Evolutionary conservation across 2,329 filamentous ascomycete genomes (phyloP).

Genomic region (Simplicillium sp.): DNA sequence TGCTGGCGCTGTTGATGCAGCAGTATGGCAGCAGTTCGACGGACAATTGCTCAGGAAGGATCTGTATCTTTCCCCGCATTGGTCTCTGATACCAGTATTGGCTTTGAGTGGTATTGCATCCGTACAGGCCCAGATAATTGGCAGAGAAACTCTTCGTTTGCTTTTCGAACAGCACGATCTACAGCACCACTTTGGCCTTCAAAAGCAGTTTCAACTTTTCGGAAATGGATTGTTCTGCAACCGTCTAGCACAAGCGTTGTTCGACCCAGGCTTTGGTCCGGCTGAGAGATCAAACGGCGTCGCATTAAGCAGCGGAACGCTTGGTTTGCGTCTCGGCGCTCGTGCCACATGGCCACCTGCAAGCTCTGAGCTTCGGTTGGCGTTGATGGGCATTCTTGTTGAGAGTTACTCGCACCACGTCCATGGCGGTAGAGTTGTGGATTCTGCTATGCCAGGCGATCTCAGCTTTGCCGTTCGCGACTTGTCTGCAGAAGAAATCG

Average conservation of each 20-base stretch:
- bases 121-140: constrained; percentile 68
- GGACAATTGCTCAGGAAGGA: constrained; percentile 24
- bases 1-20: no score
- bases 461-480: constrained; percentile 80
- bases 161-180: constrained; percentile 69
- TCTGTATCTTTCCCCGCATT: constrained; percentile 31
- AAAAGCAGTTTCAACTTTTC: constrained; percentile 73
- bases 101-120: constrained; percentile 68
- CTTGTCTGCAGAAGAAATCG: constrained; percentile 67
- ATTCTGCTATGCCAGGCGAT: constrained; percentile 49
- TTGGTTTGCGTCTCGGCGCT: constrained; percentile 75
- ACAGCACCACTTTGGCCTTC: constrained; percentile 61
- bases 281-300: constrained; percentile 65
- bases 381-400: constrained; percentile 73
- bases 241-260: constrained; percentile 71
- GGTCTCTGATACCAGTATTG: constrained; percentile 53
- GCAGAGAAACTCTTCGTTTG: constrained; percentile 62
- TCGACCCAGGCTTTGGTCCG: constrained; percentile 71
- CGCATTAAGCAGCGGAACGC: constrained; percentile 58
- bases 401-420: constrained; percentile 51
- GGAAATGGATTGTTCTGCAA: constrained; percentile 78
- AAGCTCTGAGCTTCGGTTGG: constrained; percentile 83
- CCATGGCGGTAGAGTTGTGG: constrained; percentile 8
- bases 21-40: constrained; percentile 23
- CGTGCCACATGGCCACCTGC: constrained; percentile 86